A percentile compares a stretch with the other conserved stretches of the same genome.
Conservation (phyloP, 2,329 filamentous ascomycete genomes). For the Chaetoscypha palmicola region DNA sequence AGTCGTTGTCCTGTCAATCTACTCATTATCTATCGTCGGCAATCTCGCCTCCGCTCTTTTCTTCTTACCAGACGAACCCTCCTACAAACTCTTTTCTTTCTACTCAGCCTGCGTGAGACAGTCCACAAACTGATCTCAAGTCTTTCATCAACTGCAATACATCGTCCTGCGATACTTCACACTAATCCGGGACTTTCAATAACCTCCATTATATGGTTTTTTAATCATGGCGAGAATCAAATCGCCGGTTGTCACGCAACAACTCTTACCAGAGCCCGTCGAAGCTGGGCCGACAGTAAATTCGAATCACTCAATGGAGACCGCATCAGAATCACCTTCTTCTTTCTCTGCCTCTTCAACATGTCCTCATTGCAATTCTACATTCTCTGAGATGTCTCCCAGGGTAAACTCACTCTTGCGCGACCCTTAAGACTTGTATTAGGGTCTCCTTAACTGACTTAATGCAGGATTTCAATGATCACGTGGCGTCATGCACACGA, state of each 20-base stretch:
- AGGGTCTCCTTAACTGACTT: conserved; percentile 16
- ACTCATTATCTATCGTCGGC: too few relatives aligned
- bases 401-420: conserved; percentile 6
- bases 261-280: conserved; percentile 3
- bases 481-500: conserved; percentile 24
- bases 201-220: conserved; percentile 2
- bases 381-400: conserved; percentile 9
- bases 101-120: conserved; percentile 6
- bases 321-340: conserved; percentile 4
- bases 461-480: conserved; percentile 25
- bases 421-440: not conserved
- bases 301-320: conserved; percentile 7
- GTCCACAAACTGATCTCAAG: conserved; percentile 7
- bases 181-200: not conserved
- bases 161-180: not conserved
- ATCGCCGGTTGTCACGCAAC: conserved; percentile 4
- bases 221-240: conserved; percentile 13
- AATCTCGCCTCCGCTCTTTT: not conserved
- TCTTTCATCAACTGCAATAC: not conserved
- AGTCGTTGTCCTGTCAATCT: too few relatives aligned
- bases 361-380: conserved; percentile 10
- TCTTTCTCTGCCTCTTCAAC: conserved; percentile 7
- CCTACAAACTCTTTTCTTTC: conserved; percentile 11
- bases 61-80: not conserved
- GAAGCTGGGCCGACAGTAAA: conserved; percentile 5